Evolutionary conservation across 148 eudicot species (phyloP), one percentile per base, ranked within the genome.

Genomic region (Agrostemma githago): DNA sequence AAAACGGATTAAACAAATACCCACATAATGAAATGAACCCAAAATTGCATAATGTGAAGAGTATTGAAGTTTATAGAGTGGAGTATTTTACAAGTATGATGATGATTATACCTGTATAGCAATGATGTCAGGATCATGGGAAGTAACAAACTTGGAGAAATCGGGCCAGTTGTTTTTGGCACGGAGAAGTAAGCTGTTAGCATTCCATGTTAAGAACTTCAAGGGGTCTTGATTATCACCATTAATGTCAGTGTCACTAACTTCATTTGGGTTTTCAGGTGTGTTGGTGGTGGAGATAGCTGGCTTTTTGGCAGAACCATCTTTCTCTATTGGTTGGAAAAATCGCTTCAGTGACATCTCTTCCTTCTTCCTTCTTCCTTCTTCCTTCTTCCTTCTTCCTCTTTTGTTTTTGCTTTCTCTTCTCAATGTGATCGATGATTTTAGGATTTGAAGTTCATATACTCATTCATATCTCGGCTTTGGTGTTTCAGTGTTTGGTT

Each of bases 161-260:
- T 90, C 91, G 12, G 89, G 72, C 94, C 88, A 90, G 74, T 92
- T 84, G 82, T 90, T 95, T 76, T 95, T 95, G 71, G 88, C 84
- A 11, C 99, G 89, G 19, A 95, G 89, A 51, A 95, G 89, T 34
- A 95, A 89, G 71, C 97, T 92, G 62, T 95, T 95, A 5, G 96
- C 99, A 74, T 95, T 95, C 99, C 99, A 95, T n/a, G 99, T 92
- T 65, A 95, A 16, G 82, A 92, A 95, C 89, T 90, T 95, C 68
- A 77, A 70, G 16, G 97, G 99, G 62, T 95, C 96, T 68, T 86
- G 86, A 37, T 62, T 81, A 4, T 79, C 72, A 53, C 60, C 60
- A 53, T 51, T 70, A 53, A 34, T 56, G 64, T 82, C 62, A 53
- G 19, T 56, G 64, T 82, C 62, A 44, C 65, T 69, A 68, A 21